Base-by-base conservation (phyloP, 1,284 basidiomycete genomes). In the Rugosomyces carneus region DNA sequence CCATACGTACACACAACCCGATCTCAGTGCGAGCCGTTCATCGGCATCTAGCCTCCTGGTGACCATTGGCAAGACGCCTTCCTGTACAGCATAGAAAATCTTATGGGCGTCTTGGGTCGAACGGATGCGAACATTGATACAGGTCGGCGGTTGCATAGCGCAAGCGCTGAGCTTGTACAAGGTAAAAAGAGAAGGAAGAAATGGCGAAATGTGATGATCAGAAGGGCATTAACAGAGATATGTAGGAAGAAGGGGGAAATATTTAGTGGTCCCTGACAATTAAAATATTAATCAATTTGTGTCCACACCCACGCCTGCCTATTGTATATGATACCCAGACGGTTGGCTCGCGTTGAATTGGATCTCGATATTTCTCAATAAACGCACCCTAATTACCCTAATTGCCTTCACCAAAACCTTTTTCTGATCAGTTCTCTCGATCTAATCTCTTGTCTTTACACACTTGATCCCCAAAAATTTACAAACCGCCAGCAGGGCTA, bases 1-100 rank as follows among this genome's bases (percentile, higher is more conserved):
- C 88, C 88, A 90, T 45, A 86, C 82, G 59, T 89, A 90, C 44
- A 89, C 78, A 55, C 84, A 85, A 21, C 87, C 87, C 3, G 84
- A 74, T 35, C 67, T 61, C 50, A 85, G 67, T 1, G 78, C 76
- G 16, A 72, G 69, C 40, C 81, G 76, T 53, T 81, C 87, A 55
- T 89, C 85, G 32, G 84, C 79, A 57, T 89, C 88, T 44, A 90
- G 73, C 11, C 87, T 75, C 53, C 87, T 73, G 39, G 81, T 80
- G 55, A 89, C 83, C 76, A 89, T 84, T 48, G 78, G 77, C 40
- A 89, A 69, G 37, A 78, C 53, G 45, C 78, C 76, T 47, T 72
- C 72, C 37, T 80, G 77, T 46, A 89, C 74, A 34, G 80, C 86
- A 54, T 76, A 80, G 67, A 90, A 90, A 52, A 90, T 84, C 59